Evolutionary conservation across 2,329 filamentous ascomycete species (phyloP), one percentile per base, ranked within the genome.

Genomic region (Xylaria sp.): DNA sequence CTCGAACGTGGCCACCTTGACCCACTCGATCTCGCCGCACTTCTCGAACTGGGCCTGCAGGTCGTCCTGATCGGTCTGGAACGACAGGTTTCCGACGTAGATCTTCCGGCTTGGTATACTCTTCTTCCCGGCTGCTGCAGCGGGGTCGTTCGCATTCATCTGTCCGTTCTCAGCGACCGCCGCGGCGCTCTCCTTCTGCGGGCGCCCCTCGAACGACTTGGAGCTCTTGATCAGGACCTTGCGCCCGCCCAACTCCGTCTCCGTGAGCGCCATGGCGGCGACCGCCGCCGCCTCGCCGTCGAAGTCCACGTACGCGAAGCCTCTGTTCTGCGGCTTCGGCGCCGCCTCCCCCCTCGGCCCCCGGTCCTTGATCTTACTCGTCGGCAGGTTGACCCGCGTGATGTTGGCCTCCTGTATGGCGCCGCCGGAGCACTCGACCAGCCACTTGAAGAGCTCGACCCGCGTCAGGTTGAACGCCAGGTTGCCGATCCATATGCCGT

Each of bases 291-390:
- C 75, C 39, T 87, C 82, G 20, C 82, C 88, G 42, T 85, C 78
- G 69, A 99, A 96, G 71, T 99, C 95, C 60, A 99, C 86, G 69
- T 99, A 99, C 50, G 94, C 94, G 69, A 97, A 99, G 16, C 94
- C 95, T 74, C 89, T 93, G 77, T 97, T 99, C 65, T 87, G 66
- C n/a, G 50, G 65, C 45, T 59, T 67, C n/a, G 44, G 38, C 21
- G 44, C n/a, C 26, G 44, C 60, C 42, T 60, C 62, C 39, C 59
- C 19, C 37, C 43, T 44, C 48, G 54, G 39, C 62, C 62, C 43
- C 66, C 70, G 68, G 61, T 50, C 50, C 54, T 50, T 2, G 22
- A 56, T 49, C 46, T 82, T 87, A 54, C 77, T 79, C 7, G 76
- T 82, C 1, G 92, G 92, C 68, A 97, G 77, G 72, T 97, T 88